Evolutionary conservation across 2,329 filamentous ascomycete species (phyloP).

Genomic region (Aotearoamyces nothofagi): DNA sequence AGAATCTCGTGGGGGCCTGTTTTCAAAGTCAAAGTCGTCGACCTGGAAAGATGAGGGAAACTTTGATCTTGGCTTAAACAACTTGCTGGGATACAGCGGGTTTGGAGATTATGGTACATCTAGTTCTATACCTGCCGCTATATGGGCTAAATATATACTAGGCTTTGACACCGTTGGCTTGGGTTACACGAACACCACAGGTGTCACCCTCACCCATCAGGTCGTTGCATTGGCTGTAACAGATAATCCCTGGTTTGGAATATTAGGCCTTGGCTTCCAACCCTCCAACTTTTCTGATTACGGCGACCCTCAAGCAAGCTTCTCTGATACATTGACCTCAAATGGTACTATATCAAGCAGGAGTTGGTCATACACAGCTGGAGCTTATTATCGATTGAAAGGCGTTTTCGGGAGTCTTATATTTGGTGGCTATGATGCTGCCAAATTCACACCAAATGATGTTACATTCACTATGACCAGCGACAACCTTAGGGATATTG

Average conservation of each 20-base stretch:
- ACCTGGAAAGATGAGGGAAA: constrained; percentile 17
- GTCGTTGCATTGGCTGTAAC: constrained; percentile 10
- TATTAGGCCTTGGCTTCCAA: constrained; percentile 23
- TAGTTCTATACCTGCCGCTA: constrained; percentile 1
- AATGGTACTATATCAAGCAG: constrained; percentile 20
- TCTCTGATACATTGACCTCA: constrained; percentile 19
- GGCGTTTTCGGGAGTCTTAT: constrained; percentile 22
- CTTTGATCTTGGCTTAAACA: constrained; percentile 21
- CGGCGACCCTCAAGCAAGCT: constrained; percentile 19
- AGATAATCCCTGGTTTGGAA: constrained; percentile 14
- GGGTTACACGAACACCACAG: constrained; percentile 8
- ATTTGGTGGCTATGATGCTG: constrained; percentile 22
- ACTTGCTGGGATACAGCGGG: constrained; percentile 20
- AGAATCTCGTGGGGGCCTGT: constrained; percentile 20
- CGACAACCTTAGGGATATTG: constrained; percentile 21
- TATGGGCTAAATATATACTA: constrained; percentile 1
- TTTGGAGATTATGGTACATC: constrained; percentile 5
- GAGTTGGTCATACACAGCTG: constrained; percentile 24
- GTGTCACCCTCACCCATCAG: constrained; percentile 9
- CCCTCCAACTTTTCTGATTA: constrained; percentile 21
- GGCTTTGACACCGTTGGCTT: constrained; percentile 13
- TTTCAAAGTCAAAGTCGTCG: constrained; percentile 19
- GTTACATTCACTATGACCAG: constrained; percentile 22
- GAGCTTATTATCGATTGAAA: constrained; percentile 19
- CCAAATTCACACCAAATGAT: constrained; percentile 17